Evolutionary conservation across 441 rosid species (phyloP).

Genomic region (Gossypium trilobum): DNA sequence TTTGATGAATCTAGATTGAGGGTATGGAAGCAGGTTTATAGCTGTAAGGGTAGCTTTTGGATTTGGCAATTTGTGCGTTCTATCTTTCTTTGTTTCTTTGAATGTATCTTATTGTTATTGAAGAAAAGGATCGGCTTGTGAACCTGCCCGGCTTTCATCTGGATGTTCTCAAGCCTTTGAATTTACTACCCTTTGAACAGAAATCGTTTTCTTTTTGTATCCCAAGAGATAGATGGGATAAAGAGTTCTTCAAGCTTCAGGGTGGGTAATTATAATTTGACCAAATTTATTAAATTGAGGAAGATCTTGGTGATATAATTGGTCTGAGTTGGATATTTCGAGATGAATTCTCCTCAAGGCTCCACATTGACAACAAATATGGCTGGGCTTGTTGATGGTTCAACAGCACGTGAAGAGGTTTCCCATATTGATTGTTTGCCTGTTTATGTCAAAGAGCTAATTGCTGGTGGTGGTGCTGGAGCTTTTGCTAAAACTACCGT

Average conservation of each 20-base stretch:
- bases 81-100: constrained; percentile 29
- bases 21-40: constrained; percentile 25
- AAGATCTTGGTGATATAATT: constrained; percentile 10
- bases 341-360: constrained; percentile 62
- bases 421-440: constrained; percentile 54
- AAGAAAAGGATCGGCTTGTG: constrained; percentile 53
- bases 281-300: not conserved
- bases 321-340: constrained; percentile 14
- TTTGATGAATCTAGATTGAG: not conserved
- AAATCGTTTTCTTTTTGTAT: constrained; percentile 32
- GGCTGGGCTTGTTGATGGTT: constrained; percentile 53
- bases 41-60: constrained; percentile 23
- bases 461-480: constrained; percentile 95
- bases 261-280: constrained; percentile 34
- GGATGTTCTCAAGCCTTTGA: constrained; percentile 58
- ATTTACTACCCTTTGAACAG: constrained; percentile 28
- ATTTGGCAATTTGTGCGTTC: constrained; percentile 20
- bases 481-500: constrained; percentile 87
- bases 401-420: constrained; percentile 30
- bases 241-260: constrained; percentile 46
- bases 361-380: constrained; percentile 53
- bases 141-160: constrained; percentile 34
- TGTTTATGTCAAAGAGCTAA: constrained; percentile 72
- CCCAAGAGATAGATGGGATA: constrained; percentile 85
- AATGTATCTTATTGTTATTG: constrained; percentile 54